Conservation (phyloP, 805 yeast species). For the Limtongia smithiae region DNA sequence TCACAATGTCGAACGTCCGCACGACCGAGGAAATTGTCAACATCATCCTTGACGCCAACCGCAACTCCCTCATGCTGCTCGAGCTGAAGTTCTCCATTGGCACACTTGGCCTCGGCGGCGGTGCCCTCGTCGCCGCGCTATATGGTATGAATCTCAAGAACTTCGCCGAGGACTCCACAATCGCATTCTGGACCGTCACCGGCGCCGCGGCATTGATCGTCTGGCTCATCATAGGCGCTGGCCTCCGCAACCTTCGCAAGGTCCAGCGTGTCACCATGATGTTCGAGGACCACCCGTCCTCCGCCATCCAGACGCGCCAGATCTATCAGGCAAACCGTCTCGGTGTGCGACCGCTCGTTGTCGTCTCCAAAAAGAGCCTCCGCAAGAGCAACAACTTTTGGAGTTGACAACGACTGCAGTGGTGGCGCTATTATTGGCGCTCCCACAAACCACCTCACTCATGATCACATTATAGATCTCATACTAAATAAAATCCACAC, state of each 20-base stretch:
- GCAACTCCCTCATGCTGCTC: constrained; percentile 82
- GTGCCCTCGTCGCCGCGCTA: constrained; percentile 75
- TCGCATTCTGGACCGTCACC: constrained; percentile 59
- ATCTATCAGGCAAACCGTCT: no score
- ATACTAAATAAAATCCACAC: no score
- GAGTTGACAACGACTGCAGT: no score
- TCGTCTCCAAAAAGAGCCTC: no score
- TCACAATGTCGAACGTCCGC: constrained; percentile 71
- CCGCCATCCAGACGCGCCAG: no score
- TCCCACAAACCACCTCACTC: no score
- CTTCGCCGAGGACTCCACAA: constrained; percentile 76
- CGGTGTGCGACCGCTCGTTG: no score
- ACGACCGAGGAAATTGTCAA: constrained; percentile 95
- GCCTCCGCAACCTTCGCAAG: constrained; percentile 56
- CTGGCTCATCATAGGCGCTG: constrained; percentile 48
- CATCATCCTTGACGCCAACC: constrained; percentile 85
- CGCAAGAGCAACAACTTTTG: no score
- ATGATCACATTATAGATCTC: no score
- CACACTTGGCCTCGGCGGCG: constrained; percentile 73
- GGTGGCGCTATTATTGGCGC: no score
- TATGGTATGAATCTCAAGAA: constrained; percentile 97
- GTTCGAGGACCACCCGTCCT: constrained; percentile 34
- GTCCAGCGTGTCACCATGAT: constrained; percentile 74
- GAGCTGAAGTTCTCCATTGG: constrained; percentile 83
- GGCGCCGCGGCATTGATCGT: constrained; percentile 46